Percentiles rank a stretch among this genome's conserved stretches.
phyloP scores from a whole-genome alignment of 106 monocot genomes.

The Alisma plantagoaquatica region DNA sequence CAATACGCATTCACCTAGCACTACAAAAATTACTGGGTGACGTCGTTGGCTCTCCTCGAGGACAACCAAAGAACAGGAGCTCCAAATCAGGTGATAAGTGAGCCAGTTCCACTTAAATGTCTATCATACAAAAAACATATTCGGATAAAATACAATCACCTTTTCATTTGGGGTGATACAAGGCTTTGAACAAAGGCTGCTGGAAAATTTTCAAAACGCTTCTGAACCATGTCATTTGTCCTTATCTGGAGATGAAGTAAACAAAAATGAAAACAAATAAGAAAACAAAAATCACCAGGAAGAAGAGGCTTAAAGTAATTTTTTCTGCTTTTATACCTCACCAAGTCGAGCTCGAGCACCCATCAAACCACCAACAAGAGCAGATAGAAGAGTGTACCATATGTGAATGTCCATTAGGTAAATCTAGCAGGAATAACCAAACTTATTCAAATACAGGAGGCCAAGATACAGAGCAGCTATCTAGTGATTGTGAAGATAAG shows the following conservation, averaged over 20 bases:
- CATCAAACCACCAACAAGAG: constrained; percentile 79
- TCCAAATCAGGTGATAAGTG: no score
- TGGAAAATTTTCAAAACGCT: constrained; percentile 91
- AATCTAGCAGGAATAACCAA: constrained; percentile 57
- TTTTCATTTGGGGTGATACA: constrained; percentile 36
- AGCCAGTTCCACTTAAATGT: neutral
- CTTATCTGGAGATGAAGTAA: constrained; percentile 46
- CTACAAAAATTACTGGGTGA: no score
- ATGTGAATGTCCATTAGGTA: constrained; percentile 96
- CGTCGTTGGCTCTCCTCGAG: no score
- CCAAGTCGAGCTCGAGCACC: constrained; percentile 91
- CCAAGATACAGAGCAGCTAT: no score
- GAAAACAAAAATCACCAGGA: neutral
- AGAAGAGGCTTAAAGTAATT: neutral
- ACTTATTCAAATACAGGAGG: no score
- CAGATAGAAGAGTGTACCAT: constrained; percentile 83
- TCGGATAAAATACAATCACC: constrained; percentile 26
- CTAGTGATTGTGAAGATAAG: no score
- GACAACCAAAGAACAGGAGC: no score
- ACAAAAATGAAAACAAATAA: neutral
- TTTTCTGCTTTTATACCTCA: constrained; percentile 37
- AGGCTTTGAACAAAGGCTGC: constrained; percentile 85
- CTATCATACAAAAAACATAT: neutral
- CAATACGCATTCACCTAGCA: no score
- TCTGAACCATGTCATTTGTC: constrained; percentile 92